These are phyloP conservation scores for Scenedesmus sp. DNA, from an alignment of 163 green algal genomes.

Conservation along the genomic window DNA sequence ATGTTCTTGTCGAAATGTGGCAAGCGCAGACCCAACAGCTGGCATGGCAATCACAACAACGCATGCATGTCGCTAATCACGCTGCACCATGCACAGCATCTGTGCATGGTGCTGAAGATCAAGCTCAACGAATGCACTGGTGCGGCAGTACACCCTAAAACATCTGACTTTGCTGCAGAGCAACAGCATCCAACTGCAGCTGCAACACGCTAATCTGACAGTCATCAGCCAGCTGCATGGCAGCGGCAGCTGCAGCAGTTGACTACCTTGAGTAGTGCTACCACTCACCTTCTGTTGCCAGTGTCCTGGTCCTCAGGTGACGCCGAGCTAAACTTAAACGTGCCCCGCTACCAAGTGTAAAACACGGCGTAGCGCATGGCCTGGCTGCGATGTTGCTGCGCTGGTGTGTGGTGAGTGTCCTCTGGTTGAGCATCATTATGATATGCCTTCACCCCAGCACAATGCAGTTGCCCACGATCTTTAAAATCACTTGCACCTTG, in stretches of 20 bases:
- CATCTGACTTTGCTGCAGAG: background rate
- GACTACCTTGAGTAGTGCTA: background rate
- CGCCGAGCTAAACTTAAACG: background rate
- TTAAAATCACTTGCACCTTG: background rate
- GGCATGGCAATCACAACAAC: background rate
- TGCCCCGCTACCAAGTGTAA: background rate
- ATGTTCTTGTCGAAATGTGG: no score
- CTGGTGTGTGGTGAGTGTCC: background rate
- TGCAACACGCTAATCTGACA: background rate
- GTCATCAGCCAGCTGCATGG: background rate
- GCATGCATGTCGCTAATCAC: background rate
- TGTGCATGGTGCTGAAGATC: background rate
- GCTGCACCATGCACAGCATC: background rate
- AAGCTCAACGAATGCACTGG: background rate
- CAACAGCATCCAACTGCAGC: no score
- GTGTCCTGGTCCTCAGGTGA: background rate
- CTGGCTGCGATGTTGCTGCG: background rate
- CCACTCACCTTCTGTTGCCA: background rate
- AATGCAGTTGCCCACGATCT: background rate
- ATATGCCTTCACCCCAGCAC: background rate
- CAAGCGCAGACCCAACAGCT: background rate
- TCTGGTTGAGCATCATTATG: background rate
- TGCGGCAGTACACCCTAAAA: background rate
- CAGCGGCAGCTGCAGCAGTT: background rate
- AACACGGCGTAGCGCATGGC: background rate